phyloP scores from a whole-genome alignment of 805 yeast species.

The Metschnikowia borealis region DNA sequence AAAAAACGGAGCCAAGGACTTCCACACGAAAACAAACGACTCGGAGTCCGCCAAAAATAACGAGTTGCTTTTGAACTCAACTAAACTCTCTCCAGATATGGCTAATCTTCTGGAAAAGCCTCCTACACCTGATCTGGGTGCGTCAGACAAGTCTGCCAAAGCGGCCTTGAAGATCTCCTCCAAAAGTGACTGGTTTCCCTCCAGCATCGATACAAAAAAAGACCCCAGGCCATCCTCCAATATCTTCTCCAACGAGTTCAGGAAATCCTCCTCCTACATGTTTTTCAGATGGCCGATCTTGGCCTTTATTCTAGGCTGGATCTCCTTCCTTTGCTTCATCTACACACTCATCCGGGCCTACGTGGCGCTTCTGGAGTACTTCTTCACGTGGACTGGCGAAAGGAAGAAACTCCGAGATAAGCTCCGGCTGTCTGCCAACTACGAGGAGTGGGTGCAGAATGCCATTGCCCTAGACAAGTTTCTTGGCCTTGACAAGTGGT shows the following conservation, averaged over 20 bases:
- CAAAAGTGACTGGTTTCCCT: conserved; percentile 28
- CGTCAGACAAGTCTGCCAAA: neutral
- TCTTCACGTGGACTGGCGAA: conserved; percentile 58
- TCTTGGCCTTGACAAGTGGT: conserved; percentile 63
- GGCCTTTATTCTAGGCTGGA: conserved; percentile 51
- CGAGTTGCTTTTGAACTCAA: neutral
- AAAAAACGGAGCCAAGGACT: neutral
- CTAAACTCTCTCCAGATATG: neutral
- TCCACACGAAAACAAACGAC: no score
- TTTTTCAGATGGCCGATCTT: conserved; percentile 66
- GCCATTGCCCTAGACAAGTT: conserved; percentile 56
- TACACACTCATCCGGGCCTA: conserved; percentile 54
- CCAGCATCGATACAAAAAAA: conserved; percentile 11
- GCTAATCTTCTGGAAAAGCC: neutral
- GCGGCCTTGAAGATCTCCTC: conserved; percentile 21
- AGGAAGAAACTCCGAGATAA: conserved; percentile 46
- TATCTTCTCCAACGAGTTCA: conserved; percentile 32
- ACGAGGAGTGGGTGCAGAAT: conserved; percentile 58
- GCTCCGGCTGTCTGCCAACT: conserved; percentile 47
- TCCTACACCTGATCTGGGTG: neutral
- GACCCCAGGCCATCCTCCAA: conserved; percentile 6
- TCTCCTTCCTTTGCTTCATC: conserved; percentile 41
- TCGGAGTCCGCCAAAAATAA: neutral
- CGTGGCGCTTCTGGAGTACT: conserved; percentile 59
- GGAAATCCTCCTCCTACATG: conserved; percentile 30